Conservation (phyloP, 73 alveolate species). For the Symbiodinium natans region DNA sequence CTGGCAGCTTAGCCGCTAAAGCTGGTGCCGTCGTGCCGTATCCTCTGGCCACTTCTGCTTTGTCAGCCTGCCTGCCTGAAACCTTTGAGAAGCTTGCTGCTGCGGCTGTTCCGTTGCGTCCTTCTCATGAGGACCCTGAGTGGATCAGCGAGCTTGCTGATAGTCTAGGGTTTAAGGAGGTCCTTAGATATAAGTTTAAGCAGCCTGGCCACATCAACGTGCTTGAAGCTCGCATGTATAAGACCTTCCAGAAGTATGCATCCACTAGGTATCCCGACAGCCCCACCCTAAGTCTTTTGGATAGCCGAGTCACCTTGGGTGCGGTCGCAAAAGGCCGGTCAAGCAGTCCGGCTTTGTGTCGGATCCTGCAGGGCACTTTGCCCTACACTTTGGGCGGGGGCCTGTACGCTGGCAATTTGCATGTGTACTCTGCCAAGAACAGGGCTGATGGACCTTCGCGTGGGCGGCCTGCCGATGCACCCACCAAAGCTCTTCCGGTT, state of each 20-base stretch:
- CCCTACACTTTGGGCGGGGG: neutral
- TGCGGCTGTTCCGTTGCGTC: neutral
- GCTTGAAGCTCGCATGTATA: neutral
- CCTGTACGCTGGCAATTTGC: neutral
- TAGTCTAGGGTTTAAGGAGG: neutral
- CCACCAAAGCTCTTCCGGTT: neutral
- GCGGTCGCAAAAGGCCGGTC: constrained; percentile 42
- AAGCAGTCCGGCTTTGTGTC: neutral
- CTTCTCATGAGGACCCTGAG: neutral
- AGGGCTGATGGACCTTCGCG: neutral
- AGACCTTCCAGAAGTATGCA: constrained; percentile 6
- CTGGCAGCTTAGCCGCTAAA: constrained; percentile 10
- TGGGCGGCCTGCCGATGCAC: neutral
- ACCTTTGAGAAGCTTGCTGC: neutral
- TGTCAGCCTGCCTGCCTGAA: neutral
- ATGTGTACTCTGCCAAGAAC: neutral
- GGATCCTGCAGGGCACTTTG: neutral
- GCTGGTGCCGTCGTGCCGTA: neutral
- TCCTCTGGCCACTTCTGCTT: neutral
- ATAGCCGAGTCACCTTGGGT: constrained; percentile 17
- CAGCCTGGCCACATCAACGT: constrained; percentile 5
- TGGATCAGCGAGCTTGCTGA: constrained; percentile 41
- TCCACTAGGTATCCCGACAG: neutral
- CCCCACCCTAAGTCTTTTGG: neutral
- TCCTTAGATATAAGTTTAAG: neutral